A percentile compares a stretch with the other conserved stretches of the same genome.
phyloP scores from a whole-genome alignment of 805 yeast species.

The Pichia heedii region DNA sequence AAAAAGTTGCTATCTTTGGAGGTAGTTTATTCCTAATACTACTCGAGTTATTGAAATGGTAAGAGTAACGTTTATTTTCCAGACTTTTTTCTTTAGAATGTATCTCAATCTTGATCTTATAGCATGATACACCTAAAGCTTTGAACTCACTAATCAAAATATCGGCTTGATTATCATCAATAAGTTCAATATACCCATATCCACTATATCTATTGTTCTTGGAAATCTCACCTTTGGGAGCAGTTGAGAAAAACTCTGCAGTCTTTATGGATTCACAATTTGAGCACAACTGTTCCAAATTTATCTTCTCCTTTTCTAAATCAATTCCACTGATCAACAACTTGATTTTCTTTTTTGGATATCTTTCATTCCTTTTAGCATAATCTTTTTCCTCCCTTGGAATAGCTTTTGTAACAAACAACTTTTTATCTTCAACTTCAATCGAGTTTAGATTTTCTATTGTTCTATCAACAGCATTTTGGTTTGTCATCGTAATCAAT shows the following conservation, averaged over 20 bases:
- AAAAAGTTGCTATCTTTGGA: constrained; percentile 10
- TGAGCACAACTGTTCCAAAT: constrained; percentile 22
- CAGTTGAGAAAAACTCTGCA: constrained; percentile 21
- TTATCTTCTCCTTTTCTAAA: constrained; percentile 14
- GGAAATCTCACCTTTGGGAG: constrained; percentile 8
- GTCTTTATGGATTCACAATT: constrained; percentile 19
- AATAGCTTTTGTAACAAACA: constrained; percentile 26
- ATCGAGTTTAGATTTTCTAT: constrained; percentile 20
- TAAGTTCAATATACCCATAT: constrained; percentile 26
- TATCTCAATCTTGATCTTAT: constrained; percentile 24
- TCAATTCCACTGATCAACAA: constrained; percentile 22
- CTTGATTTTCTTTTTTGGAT: constrained; percentile 18
- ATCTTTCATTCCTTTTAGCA: constrained; percentile 12
- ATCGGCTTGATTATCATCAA: constrained; percentile 19
- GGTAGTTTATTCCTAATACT: neutral
- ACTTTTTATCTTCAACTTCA: constrained; percentile 22
- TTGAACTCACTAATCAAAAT: constrained; percentile 16
- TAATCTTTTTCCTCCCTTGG: constrained; percentile 26
- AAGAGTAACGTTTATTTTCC: constrained; percentile 10
- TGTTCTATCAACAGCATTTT: constrained; percentile 20
- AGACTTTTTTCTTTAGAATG: constrained; percentile 12
- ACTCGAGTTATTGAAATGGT: neutral
- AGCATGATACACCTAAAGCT: constrained; percentile 19
- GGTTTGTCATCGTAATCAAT: constrained; percentile 21
- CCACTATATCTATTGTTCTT: constrained; percentile 13